These are phyloP conservation scores for Westerdykella sp. DNA, from an alignment of 2,329 filamentous ascomycete genomes.

Conservation along the genomic window DNA sequence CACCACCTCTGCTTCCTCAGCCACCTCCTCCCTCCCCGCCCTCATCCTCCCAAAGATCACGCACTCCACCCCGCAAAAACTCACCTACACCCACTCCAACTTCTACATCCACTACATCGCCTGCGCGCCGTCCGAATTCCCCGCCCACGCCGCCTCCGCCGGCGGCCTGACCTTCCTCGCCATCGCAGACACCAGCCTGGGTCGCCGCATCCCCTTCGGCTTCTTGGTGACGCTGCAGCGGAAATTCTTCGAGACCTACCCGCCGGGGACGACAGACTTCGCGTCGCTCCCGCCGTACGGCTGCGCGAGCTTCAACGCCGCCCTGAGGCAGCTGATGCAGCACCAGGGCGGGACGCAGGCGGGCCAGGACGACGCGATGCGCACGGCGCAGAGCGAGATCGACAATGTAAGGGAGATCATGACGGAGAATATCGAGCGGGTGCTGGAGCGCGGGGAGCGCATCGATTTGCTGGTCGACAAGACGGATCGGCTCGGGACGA, in stretches of 20 bases:
- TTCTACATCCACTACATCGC: conserved; percentile 96
- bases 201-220: conserved; percentile 84
- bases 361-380: conserved; percentile 68
- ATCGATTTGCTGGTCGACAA: conserved; percentile 94
- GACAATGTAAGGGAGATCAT: conserved; percentile 89
- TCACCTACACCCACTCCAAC: conserved; percentile 87
- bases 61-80: conserved; percentile 73
- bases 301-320: conserved; percentile 76
- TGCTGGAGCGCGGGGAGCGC: conserved; percentile 79
- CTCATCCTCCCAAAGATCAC: conserved; percentile 93
- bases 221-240: conserved; percentile 88
- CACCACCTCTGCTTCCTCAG: conserved; percentile 74
- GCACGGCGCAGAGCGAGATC: conserved; percentile 80
- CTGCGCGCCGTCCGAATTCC: conserved; percentile 66
- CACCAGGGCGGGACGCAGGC: conserved; percentile 75
- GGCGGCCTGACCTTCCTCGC: conserved; percentile 89
- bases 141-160: conserved; percentile 49
- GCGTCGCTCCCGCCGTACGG: conserved; percentile 79
- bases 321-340: conserved; percentile 71
- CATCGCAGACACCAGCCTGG: conserved; percentile 72
- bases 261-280: conserved; percentile 64
- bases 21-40: conserved; percentile 80
- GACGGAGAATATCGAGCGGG: conserved; percentile 88
- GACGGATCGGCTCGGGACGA: conserved; percentile 85
- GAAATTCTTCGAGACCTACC: conserved; percentile 70